Evolutionary conservation across 2,329 filamentous ascomycete species (phyloP).

Genomic region (Tricladium varicosporioides): DNA sequence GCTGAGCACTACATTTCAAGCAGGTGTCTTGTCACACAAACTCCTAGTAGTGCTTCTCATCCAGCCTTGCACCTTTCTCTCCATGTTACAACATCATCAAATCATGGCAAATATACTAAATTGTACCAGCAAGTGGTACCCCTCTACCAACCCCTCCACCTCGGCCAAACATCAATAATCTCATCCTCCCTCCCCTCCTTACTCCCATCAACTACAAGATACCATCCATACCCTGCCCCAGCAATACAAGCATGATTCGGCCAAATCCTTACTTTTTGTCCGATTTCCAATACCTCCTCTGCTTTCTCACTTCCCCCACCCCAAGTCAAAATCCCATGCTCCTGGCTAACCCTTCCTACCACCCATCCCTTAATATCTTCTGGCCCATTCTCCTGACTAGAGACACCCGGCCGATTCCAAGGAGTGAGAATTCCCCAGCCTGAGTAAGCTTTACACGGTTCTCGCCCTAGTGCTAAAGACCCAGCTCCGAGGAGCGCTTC

Average conservation of each 20-base stretch:
- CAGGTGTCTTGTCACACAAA: not conserved
- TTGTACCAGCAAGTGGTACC: too few relatives aligned
- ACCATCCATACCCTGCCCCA: constrained; percentile 69
- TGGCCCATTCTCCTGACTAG: constrained; percentile 37
- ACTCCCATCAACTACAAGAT: constrained; percentile 68
- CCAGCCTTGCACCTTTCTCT: not conserved
- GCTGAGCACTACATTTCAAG: not conserved
- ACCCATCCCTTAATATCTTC: constrained; percentile 56
- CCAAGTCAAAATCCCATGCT: constrained; percentile 69
- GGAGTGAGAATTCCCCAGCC: constrained; percentile 69
- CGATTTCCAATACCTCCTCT: constrained; percentile 52
- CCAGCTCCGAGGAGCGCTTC: constrained; percentile 72
- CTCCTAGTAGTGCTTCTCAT: not conserved
- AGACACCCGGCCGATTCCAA: constrained; percentile 44
- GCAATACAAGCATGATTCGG: constrained; percentile 82
- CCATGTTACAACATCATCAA: too few relatives aligned
- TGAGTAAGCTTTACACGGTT: constrained; percentile 67
- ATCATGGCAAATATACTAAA: too few relatives aligned
- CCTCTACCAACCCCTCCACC: constrained; percentile 66
- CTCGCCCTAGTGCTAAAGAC: constrained; percentile 67
- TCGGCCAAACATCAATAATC: constrained; percentile 73
- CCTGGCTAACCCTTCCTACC: constrained; percentile 71
- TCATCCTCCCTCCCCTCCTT: constrained; percentile 51
- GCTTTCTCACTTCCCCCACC: constrained; percentile 47
- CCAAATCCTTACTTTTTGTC: constrained; percentile 69